phyloP scores from a whole-genome alignment of 495 filamentous ascomycete genomes.

The Aspergillus bridgeri region DNA sequence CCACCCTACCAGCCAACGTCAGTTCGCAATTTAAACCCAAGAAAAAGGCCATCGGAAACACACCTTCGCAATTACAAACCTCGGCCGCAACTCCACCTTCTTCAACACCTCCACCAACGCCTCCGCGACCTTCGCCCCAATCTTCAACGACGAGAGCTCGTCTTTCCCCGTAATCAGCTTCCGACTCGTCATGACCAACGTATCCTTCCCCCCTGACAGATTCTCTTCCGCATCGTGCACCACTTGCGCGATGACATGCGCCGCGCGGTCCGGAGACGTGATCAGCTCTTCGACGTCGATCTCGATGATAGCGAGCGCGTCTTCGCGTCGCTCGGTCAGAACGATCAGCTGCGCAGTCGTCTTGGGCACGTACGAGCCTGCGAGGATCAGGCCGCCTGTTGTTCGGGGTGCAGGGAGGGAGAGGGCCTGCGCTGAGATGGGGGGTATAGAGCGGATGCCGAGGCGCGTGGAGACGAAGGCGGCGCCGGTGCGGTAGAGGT shows the following conservation, averaged over 20 bases:
- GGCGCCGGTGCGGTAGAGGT: slow-evolving; percentile 51
- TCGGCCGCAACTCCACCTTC: slow-evolving; percentile 40
- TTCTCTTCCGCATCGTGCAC: slow-evolving; percentile 26
- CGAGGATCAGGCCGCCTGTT: slow-evolving; percentile 49
- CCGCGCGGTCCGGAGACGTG: slow-evolving; percentile 23
- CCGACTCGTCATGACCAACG: slow-evolving; percentile 53
- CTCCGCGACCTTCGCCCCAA: slow-evolving; percentile 43
- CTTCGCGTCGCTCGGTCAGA: slow-evolving; percentile 32
- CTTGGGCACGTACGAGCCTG: slow-evolving; percentile 54
- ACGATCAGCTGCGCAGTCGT: slow-evolving; percentile 48
- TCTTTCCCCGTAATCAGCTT: slow-evolving; percentile 45
- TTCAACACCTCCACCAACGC: slow-evolving; percentile 43
- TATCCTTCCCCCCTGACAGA: slow-evolving; percentile 36
- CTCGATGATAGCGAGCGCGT: slow-evolving; percentile 39
- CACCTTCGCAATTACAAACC: slow-evolving; percentile 55
- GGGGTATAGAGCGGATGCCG: slow-evolving; percentile 43
- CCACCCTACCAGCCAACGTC: slow-evolving; percentile 34
- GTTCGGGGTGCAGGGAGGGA: slow-evolving; percentile 25
- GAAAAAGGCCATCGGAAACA: neutral
- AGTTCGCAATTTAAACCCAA: neutral
- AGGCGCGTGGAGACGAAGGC: slow-evolving; percentile 54
- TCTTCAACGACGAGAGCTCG: slow-evolving; percentile 41
- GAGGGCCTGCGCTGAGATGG: slow-evolving; percentile 42
- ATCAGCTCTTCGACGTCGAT: slow-evolving; percentile 46
- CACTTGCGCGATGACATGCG: slow-evolving; percentile 20